Conservation (phyloP, 2,329 filamentous ascomycete species). For the Apiospora marii region DNA sequence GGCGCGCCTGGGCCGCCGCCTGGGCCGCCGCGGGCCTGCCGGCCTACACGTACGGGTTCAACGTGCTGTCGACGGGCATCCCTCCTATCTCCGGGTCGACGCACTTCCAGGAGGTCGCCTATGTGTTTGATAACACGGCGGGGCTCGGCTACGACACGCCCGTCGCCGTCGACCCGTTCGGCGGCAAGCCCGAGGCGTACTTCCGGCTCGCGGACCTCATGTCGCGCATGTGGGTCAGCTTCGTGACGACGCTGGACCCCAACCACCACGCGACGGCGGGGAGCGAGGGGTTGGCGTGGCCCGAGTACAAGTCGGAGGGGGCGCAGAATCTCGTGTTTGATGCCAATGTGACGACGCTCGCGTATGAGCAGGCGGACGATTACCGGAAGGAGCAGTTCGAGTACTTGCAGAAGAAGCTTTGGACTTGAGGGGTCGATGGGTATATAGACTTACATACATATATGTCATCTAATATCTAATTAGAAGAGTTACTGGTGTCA, state of each 20-base stretch:
- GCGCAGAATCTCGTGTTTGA: conserved; percentile 24
- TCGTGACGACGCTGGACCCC: conserved; percentile 55
- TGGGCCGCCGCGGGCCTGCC: conserved; percentile 57
- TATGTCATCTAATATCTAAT: background rate
- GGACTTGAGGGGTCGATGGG: background rate
- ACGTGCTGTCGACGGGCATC: conserved; percentile 46
- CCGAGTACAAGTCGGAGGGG: conserved; percentile 31
- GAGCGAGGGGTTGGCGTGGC: background rate
- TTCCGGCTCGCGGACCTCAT: conserved; percentile 54
- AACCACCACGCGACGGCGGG: conserved; percentile 38
- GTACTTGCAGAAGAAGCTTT: conserved; percentile 20
- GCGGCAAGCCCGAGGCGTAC: conserved; percentile 49
- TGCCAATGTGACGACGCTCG: conserved; percentile 32
- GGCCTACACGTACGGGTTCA: conserved; percentile 54
- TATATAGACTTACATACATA: too few relatives aligned
- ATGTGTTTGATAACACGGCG: conserved; percentile 60
- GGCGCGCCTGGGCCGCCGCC: conserved; percentile 59
- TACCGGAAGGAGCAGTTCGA: conserved; percentile 28
- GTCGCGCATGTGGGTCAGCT: conserved; percentile 59
- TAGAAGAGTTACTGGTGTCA: background rate
- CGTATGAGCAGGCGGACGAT: conserved; percentile 30
- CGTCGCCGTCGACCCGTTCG: conserved; percentile 45
- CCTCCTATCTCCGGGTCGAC: conserved; percentile 34
- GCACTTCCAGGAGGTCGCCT: conserved; percentile 58
- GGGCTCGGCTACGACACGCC: conserved; percentile 52